phyloP scores from a whole-genome alignment of 331 rosid genomes.

The Acacia concinna region DNA sequence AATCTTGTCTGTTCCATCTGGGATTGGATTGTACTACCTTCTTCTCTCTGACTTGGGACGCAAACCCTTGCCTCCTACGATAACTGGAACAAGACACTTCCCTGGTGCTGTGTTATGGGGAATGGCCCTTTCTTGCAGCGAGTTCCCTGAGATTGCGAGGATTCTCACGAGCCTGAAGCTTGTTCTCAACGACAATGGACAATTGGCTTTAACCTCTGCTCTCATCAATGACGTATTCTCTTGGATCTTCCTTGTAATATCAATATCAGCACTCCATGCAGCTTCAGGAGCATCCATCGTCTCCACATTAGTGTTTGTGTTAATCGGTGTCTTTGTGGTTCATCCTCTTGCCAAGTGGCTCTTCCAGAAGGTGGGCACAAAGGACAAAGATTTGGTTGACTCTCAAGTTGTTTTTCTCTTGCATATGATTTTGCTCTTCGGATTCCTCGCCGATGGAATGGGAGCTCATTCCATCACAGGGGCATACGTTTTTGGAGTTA shows the following conservation, averaged over 20 bases:
- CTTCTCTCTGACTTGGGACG: constrained; percentile 35
- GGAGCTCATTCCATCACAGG: constrained; percentile 64
- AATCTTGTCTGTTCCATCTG: constrained; percentile 43
- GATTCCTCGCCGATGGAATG: constrained; percentile 48
- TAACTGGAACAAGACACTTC: background rate
- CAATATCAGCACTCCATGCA: background rate
- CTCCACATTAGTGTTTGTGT: constrained; percentile 7
- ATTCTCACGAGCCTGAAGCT: constrained; percentile 64
- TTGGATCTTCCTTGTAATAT: constrained; percentile 42
- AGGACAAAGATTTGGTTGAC: constrained; percentile 39
- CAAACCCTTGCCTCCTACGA: background rate
- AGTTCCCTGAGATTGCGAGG: constrained; percentile 59
- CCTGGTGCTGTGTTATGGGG: constrained; percentile 62
- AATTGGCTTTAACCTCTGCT: constrained; percentile 53
- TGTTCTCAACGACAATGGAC: constrained; percentile 58
- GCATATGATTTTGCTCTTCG: constrained; percentile 42
- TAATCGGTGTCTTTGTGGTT: constrained; percentile 20
- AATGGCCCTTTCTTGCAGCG: constrained; percentile 50
- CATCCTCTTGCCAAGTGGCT: constrained; percentile 49
- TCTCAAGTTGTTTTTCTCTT: constrained; percentile 39
- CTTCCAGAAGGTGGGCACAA: constrained; percentile 10
- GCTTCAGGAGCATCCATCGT: background rate
- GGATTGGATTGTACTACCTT: constrained; percentile 45
- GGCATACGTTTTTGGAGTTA: constrained; percentile 64
- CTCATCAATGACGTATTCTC: constrained; percentile 53